Evolutionary conservation across 805 yeast species (phyloP), one percentile per base, ranked within the genome.

Genomic region (Pichia ethanolica): DNA sequence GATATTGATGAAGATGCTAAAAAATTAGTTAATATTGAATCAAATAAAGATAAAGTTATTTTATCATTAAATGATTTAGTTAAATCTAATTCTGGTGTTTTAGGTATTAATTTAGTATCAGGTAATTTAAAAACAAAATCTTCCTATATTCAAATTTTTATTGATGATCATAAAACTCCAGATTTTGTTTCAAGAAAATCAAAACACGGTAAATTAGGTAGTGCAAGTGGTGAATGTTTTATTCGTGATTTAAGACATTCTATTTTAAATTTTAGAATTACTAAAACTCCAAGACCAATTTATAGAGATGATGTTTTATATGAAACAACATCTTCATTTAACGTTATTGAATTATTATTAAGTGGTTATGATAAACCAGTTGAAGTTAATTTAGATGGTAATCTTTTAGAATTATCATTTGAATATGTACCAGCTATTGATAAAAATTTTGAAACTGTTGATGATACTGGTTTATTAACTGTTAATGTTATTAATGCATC

Each of bases 171-270:
- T 38, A 71, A 74, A 1, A 75, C 71, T 45, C 89, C 93, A 2
- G 72, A 79, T 3, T 79, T 77, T 49, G 71, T 72, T 7, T 69
- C 86, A 0, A 63, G 77, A 10, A 75, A 71, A 57, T 62, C 80
- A 2, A 72, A 66, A 33, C 78, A 78, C 34, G 73, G 74, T 45
- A 61, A 53, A 11, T 62, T 85, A 33, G 55, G 60, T 12, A 59
- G 72, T 27, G 77, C 79, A n/a, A 62, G 66, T 27, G 84, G 82
- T 25, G 78, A 74, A 52, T 78, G 77, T 0, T 85, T 85, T 56
- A 71, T 86, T 45, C 78, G 95, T 64, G 93, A 86, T 62, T 72
- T 86, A 58, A 75, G 77, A 39, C 73, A 84, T 61, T 82, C 89
- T 36, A 70, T 65, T 44, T 54, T 79, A 40, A 65, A 79, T 36